Conservation (phyloP, 2,329 filamentous ascomycete genomes). For the Nothophoma quercina region DNA sequence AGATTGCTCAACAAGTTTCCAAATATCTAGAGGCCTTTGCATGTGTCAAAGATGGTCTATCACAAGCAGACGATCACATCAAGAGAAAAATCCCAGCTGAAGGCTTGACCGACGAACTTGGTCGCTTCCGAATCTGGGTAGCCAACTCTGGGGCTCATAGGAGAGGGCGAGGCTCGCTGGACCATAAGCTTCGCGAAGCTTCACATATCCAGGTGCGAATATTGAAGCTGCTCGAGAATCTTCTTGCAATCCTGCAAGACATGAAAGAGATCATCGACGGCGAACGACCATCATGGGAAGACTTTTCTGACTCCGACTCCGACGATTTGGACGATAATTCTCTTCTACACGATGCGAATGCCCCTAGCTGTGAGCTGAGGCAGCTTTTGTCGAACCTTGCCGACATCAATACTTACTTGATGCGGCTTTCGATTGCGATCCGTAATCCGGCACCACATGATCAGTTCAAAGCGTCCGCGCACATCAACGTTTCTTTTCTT, state of each 20-base stretch:
- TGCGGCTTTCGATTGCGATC: conserved; percentile 41
- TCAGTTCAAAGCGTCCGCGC: conserved; percentile 30
- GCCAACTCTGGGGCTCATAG: conserved; percentile 46
- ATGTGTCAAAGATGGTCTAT: no score
- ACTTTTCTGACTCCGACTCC: conserved; percentile 23
- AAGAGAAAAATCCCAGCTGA: conserved; percentile 13
- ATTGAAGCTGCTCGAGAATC: conserved; percentile 28
- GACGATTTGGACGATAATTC: conserved; percentile 16
- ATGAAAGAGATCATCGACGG: conserved; percentile 19
- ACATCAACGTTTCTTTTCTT: conserved; percentile 29
- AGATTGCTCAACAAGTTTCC: no score
- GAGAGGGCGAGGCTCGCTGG: conserved; percentile 37
- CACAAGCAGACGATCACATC: no score
- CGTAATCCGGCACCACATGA: conserved; percentile 43
- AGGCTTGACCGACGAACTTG: conserved; percentile 26
- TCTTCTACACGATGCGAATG: no score
- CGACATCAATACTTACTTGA: conserved; percentile 40
- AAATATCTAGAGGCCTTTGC: no score
- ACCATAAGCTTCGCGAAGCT: conserved; percentile 43
- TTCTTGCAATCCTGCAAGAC: conserved; percentile 26
- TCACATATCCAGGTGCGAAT: conserved; percentile 34
- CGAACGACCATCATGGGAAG: conserved; percentile 27
- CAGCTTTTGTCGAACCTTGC: conserved; percentile 27
- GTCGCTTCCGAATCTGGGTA: conserved; percentile 43
- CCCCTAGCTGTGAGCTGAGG: conserved; percentile 32